Conservation (phyloP, 345 rosid species). For the Eucalyptus cloeziana region DNA sequence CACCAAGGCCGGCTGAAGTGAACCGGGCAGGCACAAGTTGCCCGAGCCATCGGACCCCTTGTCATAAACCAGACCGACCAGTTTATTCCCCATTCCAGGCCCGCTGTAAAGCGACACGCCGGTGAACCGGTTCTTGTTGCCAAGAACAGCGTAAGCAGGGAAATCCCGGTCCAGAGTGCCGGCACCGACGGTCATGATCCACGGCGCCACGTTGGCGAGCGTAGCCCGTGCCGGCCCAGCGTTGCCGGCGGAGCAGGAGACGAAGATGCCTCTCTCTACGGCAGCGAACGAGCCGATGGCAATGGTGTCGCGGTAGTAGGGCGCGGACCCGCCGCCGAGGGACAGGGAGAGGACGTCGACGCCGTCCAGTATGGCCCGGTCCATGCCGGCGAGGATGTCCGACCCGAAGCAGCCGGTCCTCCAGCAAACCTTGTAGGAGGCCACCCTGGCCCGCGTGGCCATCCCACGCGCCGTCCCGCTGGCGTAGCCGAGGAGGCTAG, state of each 20-base stretch:
- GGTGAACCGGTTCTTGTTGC: constrained; percentile 21
- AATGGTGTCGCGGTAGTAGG: constrained; percentile 51
- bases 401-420: constrained; percentile 56
- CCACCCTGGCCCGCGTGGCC: constrained; percentile 64
- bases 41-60: constrained; percentile 25
- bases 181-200: constrained; percentile 95
- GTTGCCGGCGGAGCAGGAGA: constrained; percentile 79
- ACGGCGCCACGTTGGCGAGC: constrained; percentile 77
- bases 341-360: constrained; percentile 84
- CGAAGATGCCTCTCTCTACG: constrained; percentile 70
- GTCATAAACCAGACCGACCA: constrained; percentile 40
- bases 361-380: constrained; percentile 67
- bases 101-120: constrained; percentile 85
- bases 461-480: constrained; percentile 75
- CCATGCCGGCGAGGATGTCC: constrained; percentile 81
- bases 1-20: constrained; percentile 42
- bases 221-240: constrained; percentile 53
- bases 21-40: constrained; percentile 59
- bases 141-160: constrained; percentile 57
- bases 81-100: constrained; percentile 37
- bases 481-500: constrained; percentile 80
- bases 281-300: constrained; percentile 72
- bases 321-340: constrained; percentile 66
- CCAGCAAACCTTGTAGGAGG: constrained; percentile 88
- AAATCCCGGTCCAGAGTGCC: constrained; percentile 80